A percentile compares a stretch with the other conserved stretches of the same genome.
Conservation (phyloP, 805 yeast genomes). For the Yamadazyma sp. region DNA sequence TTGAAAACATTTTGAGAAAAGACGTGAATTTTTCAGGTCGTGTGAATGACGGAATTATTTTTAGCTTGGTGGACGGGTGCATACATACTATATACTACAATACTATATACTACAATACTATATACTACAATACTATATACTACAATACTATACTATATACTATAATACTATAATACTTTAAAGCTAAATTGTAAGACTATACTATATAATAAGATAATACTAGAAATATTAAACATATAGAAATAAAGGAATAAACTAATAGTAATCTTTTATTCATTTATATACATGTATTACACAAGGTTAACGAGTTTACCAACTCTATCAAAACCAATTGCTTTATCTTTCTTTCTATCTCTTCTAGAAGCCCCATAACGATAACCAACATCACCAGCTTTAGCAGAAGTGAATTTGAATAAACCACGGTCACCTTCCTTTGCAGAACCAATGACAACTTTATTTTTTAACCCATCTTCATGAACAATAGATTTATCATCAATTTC, state of each 20-base stretch:
- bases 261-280: no score
- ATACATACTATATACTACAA: no score
- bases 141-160: no score
- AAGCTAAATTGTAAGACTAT: no score
- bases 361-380: slow-evolving; percentile 93
- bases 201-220: no score
- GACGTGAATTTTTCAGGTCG: neutral
- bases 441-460: slow-evolving; percentile 42
- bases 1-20: neutral
- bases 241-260: no score
- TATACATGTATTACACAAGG: slow-evolving; percentile 13
- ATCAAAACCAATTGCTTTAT: slow-evolving; percentile 71
- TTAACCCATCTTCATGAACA: slow-evolving; percentile 24
- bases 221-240: no score
- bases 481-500: slow-evolving; percentile 44
- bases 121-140: no score
- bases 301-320: slow-evolving; percentile 59
- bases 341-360: slow-evolving; percentile 82
- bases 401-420: slow-evolving; percentile 67
- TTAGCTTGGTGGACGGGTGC: no score
- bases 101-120: no score
- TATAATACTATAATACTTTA: no score
- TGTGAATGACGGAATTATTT: no score
- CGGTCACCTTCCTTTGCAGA: slow-evolving; percentile 67
- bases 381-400: slow-evolving; percentile 76